Evolutionary conservation across 805 yeast species (phyloP).

Genomic region (Ogataea dorogensis): DNA sequence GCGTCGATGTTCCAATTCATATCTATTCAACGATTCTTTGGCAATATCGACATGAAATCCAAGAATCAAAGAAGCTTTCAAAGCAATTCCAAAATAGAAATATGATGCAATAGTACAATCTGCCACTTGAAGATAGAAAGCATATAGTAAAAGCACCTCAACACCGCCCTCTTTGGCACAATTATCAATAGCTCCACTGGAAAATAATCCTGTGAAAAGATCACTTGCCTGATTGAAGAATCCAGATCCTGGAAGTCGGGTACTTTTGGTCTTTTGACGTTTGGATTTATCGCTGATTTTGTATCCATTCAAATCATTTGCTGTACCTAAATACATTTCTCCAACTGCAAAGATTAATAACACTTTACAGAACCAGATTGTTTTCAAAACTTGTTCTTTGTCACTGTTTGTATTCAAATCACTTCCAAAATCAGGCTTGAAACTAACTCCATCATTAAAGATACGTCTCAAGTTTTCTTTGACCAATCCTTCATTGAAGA

Average conservation of each 20-base stretch:
- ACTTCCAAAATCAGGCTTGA: slow-evolving; percentile 31
- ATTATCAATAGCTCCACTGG: slow-evolving; percentile 77
- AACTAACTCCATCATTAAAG: slow-evolving; percentile 45
- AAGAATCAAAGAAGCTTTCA: slow-evolving; percentile 65
- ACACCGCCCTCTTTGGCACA: slow-evolving; percentile 78
- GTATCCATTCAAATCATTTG: slow-evolving; percentile 58
- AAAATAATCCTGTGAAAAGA: slow-evolving; percentile 70
- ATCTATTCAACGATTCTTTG: slow-evolving; percentile 51
- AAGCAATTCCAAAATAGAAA: slow-evolving; percentile 74
- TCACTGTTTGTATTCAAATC: slow-evolving; percentile 31
- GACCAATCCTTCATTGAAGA: slow-evolving; percentile 78
- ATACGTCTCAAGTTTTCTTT: slow-evolving; percentile 63
- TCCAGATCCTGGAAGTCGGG: slow-evolving; percentile 73
- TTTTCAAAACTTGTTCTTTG: slow-evolving; percentile 59
- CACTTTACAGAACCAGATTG: slow-evolving; percentile 79
- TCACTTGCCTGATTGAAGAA: slow-evolving; percentile 80
- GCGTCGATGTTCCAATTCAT: slow-evolving; percentile 51
- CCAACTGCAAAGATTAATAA: slow-evolving; percentile 74
- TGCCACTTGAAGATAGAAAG: slow-evolving; percentile 78
- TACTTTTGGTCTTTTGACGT: slow-evolving; percentile 22
- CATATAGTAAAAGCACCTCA: slow-evolving; percentile 71
- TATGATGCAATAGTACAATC: slow-evolving; percentile 82
- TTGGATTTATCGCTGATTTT: slow-evolving; percentile 30
- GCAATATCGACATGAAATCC: slow-evolving; percentile 87
- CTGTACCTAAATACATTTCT: slow-evolving; percentile 79